phyloP scores from a whole-genome alignment of 768 basidiomycete species.

The Podaxis mareebaensis region DNA sequence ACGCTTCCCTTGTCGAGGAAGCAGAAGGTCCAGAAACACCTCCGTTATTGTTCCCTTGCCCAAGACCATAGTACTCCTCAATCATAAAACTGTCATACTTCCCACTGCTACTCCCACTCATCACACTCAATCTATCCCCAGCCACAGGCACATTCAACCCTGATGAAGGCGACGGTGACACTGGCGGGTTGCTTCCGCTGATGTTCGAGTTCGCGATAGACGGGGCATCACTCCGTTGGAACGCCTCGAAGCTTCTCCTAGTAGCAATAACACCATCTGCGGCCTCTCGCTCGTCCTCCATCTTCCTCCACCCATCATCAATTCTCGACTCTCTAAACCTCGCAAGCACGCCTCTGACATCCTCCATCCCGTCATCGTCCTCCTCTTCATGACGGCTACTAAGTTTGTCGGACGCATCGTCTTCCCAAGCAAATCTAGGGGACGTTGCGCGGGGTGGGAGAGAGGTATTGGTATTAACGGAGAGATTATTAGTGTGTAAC shows the following conservation, averaged over 20 bases:
- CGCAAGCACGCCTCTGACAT: slow-evolving; percentile 16
- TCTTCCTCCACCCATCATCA: slow-evolving; percentile 6
- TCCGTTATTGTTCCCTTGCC: neutral
- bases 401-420: neutral
- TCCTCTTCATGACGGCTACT: neutral
- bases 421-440: neutral
- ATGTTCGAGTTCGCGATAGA: neutral
- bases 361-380: slow-evolving; percentile 11
- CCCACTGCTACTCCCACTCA: neutral
- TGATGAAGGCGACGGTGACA: slow-evolving; percentile 1
- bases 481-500: neutral
- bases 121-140: neutral
- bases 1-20: neutral
- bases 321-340: slow-evolving; percentile 17
- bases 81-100: slow-evolving; percentile 14
- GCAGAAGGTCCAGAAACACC: neutral
- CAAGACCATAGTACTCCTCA: slow-evolving; percentile 16
- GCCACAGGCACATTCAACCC: neutral
- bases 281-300: neutral
- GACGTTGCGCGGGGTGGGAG: neutral
- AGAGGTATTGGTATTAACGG: neutral
- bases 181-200: slow-evolving; percentile 4
- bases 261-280: slow-evolving; percentile 10
- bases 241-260: slow-evolving; percentile 4
- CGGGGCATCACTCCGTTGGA: neutral